Conservation (phyloP, 169 alveolate species). For the Besnoitia besnoiti region DNA sequence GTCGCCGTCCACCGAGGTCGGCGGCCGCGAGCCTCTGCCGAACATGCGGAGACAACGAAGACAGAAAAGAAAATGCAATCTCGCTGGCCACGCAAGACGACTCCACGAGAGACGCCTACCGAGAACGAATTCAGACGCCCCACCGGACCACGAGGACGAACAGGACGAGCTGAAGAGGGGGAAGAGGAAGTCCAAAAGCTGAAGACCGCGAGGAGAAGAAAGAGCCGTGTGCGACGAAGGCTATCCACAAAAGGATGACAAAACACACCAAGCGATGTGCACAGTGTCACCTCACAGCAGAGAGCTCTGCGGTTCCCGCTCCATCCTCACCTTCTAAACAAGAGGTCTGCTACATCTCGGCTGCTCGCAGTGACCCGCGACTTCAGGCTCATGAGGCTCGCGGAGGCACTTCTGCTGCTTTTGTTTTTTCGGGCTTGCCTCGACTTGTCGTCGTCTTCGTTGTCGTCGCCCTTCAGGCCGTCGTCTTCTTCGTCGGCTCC, state of each 20-base stretch:
- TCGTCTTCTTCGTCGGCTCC: conserved; percentile 8
- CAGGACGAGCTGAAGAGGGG: background rate
- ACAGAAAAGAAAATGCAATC: background rate
- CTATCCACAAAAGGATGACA: background rate
- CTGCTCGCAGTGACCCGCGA: conserved; percentile 10
- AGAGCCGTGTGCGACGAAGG: background rate
- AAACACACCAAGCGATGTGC: background rate
- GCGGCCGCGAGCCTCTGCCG: background rate
- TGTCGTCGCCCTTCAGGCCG: background rate
- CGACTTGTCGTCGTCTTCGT: background rate
- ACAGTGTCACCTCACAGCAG: background rate
- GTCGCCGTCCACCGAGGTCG: background rate
- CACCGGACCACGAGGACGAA: background rate
- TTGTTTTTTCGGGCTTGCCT: too few species aligned
- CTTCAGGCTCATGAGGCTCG: conserved; percentile 21
- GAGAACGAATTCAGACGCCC: background rate
- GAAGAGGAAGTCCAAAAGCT: background rate
- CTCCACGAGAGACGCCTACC: background rate
- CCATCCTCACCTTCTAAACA: background rate
- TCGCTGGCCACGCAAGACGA: background rate
- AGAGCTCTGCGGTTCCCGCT: background rate
- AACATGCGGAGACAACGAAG: background rate
- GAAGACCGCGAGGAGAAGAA: background rate
- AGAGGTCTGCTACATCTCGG: conserved; percentile 31
- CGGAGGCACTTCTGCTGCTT: background rate